Conservation (phyloP, 1,139 yeast genomes). For the Geotrichum bryndzae region DNA sequence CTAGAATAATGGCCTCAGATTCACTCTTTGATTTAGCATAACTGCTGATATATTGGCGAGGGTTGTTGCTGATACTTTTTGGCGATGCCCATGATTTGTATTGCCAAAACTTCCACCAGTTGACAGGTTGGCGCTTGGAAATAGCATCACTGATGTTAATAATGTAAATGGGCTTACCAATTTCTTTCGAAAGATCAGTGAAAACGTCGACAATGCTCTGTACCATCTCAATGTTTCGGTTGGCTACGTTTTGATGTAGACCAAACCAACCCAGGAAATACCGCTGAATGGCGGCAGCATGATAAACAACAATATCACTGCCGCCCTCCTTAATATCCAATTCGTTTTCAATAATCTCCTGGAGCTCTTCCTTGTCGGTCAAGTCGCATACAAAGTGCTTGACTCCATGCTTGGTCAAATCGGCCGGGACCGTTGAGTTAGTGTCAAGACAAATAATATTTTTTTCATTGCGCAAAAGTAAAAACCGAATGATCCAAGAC, state of each 20-base stretch:
- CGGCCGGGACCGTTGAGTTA: slow-evolving; percentile 25
- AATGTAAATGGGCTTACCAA: slow-evolving; percentile 9
- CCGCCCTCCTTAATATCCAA: neutral
- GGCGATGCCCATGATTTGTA: slow-evolving; percentile 14
- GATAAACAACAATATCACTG: slow-evolving; percentile 19
- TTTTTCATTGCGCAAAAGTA: slow-evolving; percentile 28
- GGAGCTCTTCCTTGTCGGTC: slow-evolving; percentile 18
- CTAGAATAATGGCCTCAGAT: slow-evolving; percentile 19
- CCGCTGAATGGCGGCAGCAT: slow-evolving; percentile 22
- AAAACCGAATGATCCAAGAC: slow-evolving; percentile 32
- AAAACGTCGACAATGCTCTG: slow-evolving; percentile 16
- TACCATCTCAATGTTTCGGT: slow-evolving; percentile 17
- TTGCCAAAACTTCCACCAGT: slow-evolving; percentile 23
- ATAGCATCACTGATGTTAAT: slow-evolving; percentile 27
- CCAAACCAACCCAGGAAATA: slow-evolving; percentile 15
- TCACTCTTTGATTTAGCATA: slow-evolving; percentile 26
- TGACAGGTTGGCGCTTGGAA: slow-evolving; percentile 22
- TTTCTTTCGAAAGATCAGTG: neutral
- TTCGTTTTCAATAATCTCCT: slow-evolving; percentile 10
- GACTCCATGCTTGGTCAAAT: slow-evolving; percentile 28
- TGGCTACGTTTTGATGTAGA: slow-evolving; percentile 11
- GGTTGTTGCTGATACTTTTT: slow-evolving; percentile 2
- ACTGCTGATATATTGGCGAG: slow-evolving; percentile 21
- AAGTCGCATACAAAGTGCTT: slow-evolving; percentile 21
- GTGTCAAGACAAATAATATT: slow-evolving; percentile 24